Percentiles rank a stretch among this genome's conserved stretches.
These are phyloP conservation scores for Carpediemonas membranifera DNA, from an alignment of 78 protist species.

Conservation along the genomic window DNA sequence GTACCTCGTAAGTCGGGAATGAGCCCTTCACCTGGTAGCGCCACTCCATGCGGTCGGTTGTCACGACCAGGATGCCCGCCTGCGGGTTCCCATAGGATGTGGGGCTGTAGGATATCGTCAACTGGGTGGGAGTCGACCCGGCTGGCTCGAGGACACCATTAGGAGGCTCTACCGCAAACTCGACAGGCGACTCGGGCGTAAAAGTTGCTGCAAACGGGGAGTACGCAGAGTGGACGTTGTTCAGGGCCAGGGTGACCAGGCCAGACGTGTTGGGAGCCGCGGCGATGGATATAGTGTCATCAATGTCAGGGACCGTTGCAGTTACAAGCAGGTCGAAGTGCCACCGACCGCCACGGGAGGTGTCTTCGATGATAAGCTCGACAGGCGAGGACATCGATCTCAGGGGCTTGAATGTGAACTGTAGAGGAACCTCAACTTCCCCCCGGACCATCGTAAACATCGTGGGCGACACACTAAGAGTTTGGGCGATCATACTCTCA, in stretches of 20 bases:
- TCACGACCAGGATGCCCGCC: conserved; percentile 8
- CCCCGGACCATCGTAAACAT: neutral
- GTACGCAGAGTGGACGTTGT: neutral
- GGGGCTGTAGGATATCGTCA: conserved; percentile 6
- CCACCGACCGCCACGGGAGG: conserved; percentile 26
- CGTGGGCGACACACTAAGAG: no score
- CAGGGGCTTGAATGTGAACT: conserved; percentile 12
- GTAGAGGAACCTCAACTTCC: neutral
- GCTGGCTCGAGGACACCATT: conserved; percentile 16
- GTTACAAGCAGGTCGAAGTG: conserved; percentile 9
- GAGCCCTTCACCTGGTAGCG: conserved; percentile 25
- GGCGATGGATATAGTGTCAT: conserved; percentile 19
- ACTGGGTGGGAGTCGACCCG: conserved; percentile 3
- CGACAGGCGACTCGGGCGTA: conserved; percentile 17
- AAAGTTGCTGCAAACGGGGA: conserved; percentile 1
- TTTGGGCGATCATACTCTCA: no score
- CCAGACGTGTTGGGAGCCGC: neutral
- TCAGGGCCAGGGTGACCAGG: conserved; percentile 7
- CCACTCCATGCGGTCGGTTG: conserved; percentile 30
- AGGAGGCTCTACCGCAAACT: conserved; percentile 21
- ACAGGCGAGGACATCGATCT: conserved; percentile 10
- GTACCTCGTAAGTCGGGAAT: conserved; percentile 6
- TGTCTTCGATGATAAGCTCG: conserved; percentile 2
- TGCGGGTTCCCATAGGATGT: conserved; percentile 24
- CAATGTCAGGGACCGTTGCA: neutral